phyloP scores from a whole-genome alignment of 2,329 filamentous ascomycete species.

The Nothophaeocryptopus gaeumannii region DNA sequence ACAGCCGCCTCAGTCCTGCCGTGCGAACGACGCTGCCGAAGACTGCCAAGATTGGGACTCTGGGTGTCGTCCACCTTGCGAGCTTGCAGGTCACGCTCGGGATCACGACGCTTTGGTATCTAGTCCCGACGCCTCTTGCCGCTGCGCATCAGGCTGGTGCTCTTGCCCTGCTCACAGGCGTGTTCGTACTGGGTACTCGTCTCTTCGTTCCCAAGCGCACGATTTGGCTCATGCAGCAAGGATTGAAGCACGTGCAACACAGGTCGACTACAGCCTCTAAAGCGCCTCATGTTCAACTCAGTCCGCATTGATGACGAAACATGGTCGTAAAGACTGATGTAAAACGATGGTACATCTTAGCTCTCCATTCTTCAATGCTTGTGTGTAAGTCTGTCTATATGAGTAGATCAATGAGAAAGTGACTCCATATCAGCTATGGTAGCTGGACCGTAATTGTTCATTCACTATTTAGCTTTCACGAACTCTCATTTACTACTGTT shows the following conservation, averaged over 20 bases:
- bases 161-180: slow-evolving; percentile 78
- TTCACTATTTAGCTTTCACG: no score
- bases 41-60: slow-evolving; percentile 67
- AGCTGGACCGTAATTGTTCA: no score
- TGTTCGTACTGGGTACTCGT: slow-evolving; percentile 73
- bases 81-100: slow-evolving; percentile 79
- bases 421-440: no score
- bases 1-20: slow-evolving; percentile 64
- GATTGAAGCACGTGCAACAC: slow-evolving; percentile 14
- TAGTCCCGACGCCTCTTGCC: slow-evolving; percentile 84
- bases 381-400: no score
- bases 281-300: not conserved
- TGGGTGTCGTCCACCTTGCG: slow-evolving; percentile 79
- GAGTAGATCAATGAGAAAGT: no score
- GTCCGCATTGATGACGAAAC: not conserved
- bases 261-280: slow-evolving; percentile 1
- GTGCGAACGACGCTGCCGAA: slow-evolving; percentile 59
- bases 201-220: slow-evolving; percentile 65
- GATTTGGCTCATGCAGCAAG: slow-evolving; percentile 28
- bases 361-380: no score
- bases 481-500: no score
- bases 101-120: slow-evolving; percentile 87
- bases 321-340: no score
- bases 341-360: no score
- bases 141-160: slow-evolving; percentile 91